Base-by-base conservation (phyloP, 805 yeast species). In the Kuraishia molischiana region DNA sequence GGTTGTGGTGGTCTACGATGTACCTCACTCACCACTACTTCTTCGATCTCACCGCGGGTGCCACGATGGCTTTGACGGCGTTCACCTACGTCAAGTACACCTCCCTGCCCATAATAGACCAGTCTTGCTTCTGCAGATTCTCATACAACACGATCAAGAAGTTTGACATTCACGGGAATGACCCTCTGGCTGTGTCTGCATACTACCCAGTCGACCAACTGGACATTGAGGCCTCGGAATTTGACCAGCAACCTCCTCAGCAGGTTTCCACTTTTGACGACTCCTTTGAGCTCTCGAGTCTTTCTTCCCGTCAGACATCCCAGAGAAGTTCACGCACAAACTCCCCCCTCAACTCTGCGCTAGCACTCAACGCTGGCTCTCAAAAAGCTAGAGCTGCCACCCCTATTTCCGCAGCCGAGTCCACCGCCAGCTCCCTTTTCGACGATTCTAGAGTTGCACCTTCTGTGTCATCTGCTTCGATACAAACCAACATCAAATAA, bases 1-100 rank as follows among this genome's bases (percentile, higher is more conserved):
- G 95, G 94, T 70, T 92, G 48, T 90, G 97, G 97, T 92, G 96
- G 95, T 74, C 92, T 36, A 92, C 97, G 13, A 90, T 90, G 98
- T 90, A 90, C 59, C 69, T 90, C 52, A 90, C 97, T 0, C 98
- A 90, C 60, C 98, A 90, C 61, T 90, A 90, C 58, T 92, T 92
- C 53, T 77, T 90, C 42, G 97, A 90, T 56, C 73, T 90, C 38
- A 85, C 85, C 51, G 90, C 85, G n/a, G 98, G 98, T 18, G 90
- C 96, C 2, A 71, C 77, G n/a, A 66, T 92, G 40, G 77, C 95
- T 0, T 70, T 79, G 42, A 56, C 72, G 13, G 78, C 84, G 24
- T 89, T 85, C 58, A 68, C 72, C 43, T 72, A 78, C 48, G 77
- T 85, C 38, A 79, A 77, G 53, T 76, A 79, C 50, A 72, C 67